phyloP scores from a whole-genome alignment of 1,284 basidiomycete genomes.

The Heliocybe sulcata region DNA sequence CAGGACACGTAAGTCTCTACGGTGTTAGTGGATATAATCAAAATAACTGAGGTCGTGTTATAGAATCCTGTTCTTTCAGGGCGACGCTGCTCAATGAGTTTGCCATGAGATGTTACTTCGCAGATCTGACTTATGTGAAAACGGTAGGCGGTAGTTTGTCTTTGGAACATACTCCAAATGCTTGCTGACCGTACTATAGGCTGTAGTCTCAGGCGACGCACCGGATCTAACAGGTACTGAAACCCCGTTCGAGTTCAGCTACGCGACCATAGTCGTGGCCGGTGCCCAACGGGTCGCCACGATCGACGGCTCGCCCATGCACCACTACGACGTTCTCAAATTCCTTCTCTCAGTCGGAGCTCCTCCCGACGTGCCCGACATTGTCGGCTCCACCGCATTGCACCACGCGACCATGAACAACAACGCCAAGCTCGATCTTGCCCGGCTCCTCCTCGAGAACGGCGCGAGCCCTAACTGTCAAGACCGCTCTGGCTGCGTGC shows the following conservation, averaged over 20 bases:
- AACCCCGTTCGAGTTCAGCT: slow-evolving; percentile 39
- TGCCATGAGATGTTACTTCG: slow-evolving; percentile 28
- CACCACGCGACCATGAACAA: slow-evolving; percentile 31
- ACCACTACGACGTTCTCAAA: slow-evolving; percentile 29
- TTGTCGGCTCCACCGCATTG: slow-evolving; percentile 42
- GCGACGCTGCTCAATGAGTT: slow-evolving; percentile 23
- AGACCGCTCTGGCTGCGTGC: slow-evolving; percentile 39
- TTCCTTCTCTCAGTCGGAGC: slow-evolving; percentile 36
- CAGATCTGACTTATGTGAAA: slow-evolving; percentile 22
- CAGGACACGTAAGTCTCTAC: slow-evolving; percentile 5
- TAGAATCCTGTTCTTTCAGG: background rate
- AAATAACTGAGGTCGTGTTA: background rate
- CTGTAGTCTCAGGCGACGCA: slow-evolving; percentile 18
- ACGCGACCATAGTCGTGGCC: slow-evolving; percentile 31
- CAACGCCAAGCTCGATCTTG: slow-evolving; percentile 14
- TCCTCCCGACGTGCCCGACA: slow-evolving; percentile 34
- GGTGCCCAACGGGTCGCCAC: slow-evolving; percentile 33
- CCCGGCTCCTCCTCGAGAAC: slow-evolving; percentile 25
- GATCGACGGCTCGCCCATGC: slow-evolving; percentile 8
- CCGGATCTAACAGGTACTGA: slow-evolving; percentile 36
- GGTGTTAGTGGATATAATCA: background rate
- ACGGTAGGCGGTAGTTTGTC: slow-evolving; percentile 15
- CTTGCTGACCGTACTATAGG: no score
- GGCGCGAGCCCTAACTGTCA: slow-evolving; percentile 37
- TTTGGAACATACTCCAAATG: no score